Percentiles rank a stretch among this genome's conserved stretches.
These are phyloP conservation scores for Phytophthora idaei DNA, from an alignment of 352 stramenopile species.

Conservation along the genomic window DNA sequence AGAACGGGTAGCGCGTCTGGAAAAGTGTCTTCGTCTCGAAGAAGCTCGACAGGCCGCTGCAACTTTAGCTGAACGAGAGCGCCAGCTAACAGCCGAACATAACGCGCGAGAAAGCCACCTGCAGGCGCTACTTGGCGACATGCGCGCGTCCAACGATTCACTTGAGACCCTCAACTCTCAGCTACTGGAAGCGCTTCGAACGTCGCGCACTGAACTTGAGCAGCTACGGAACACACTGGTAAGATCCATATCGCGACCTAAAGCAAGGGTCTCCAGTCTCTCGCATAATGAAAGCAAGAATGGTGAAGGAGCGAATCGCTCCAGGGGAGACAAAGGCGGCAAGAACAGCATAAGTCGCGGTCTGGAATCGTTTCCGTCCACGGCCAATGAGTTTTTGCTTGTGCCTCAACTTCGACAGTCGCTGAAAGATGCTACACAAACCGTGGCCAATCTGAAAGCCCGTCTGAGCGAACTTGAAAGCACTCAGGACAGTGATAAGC, in stretches of 20 bases:
- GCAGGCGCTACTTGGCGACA: constrained; percentile 54
- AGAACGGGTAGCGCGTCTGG: constrained; percentile 57
- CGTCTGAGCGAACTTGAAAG: constrained; percentile 44
- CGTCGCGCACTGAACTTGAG: constrained; percentile 47
- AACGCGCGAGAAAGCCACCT: constrained; percentile 46
- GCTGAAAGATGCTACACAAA: constrained; percentile 41
- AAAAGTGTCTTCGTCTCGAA: constrained; percentile 69
- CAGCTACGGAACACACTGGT: constrained; percentile 61
- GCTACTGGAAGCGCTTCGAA: constrained; percentile 55
- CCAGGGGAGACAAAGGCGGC: constrained; percentile 14
- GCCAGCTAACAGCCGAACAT: constrained; percentile 50
- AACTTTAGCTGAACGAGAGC: constrained; percentile 52
- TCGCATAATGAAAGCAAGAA: constrained; percentile 11
- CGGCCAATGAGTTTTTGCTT: constrained; percentile 27
- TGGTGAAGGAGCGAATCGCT: background rate
- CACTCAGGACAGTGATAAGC: constrained; percentile 37
- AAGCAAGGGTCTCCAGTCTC: constrained; percentile 19
- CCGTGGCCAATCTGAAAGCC: constrained; percentile 44
- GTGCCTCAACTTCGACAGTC: constrained; percentile 58
- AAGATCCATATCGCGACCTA: constrained; percentile 26
- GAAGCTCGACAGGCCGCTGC: constrained; percentile 56
- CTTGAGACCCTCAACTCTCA: constrained; percentile 61
- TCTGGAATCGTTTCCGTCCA: constrained; percentile 14
- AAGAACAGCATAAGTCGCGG: constrained; percentile 14
- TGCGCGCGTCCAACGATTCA: constrained; percentile 50